Base-by-base conservation (phyloP, 164 flowering plant genomes). In the Vitis rotundifolia region DNA sequence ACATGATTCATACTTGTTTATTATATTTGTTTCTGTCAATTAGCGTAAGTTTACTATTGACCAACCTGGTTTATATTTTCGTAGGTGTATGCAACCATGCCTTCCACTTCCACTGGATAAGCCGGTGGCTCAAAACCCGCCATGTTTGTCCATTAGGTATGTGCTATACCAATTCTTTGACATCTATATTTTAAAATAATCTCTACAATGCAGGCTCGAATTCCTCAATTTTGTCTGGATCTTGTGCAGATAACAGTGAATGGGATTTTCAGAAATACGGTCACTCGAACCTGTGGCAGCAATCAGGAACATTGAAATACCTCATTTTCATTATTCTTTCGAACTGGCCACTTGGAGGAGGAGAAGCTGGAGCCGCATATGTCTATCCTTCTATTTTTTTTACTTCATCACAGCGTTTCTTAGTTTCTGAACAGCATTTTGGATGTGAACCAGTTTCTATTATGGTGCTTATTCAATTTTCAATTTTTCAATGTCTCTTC, bases 51-150 rank as follows among this genome's bases (percentile, higher is more conserved):
- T 37, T 6, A 37, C 44, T 37, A 1, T 37, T 3, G 3, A 37
- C 44, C 7, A 37, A 37, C 44, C 5, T 53, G 16, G 56, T 53
- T 53, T n/a, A 53, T 53, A 53, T 66, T n/a, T 44, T 16, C 12
- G 48, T 48, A 83, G 84, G 84, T 26, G 81, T 79, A 0, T 83
- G 86, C 76, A 83, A 83, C 64, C 86, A 83, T 58, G 84, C 84
- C 0, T 83, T 81, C 62, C 84, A 83, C 72, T 83, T 83, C 72
- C 86, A 81, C 67, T 83, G 86, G 72, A 83, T 83, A 68, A 81
- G 84, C 65, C 70, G 84, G 11, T 83, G 86, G 84, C 83, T 83
- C 48, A 83, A 81, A 66, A 83, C 86, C 26, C 84, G 83, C 31
- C 84, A 83, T 77, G 84, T 81, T 13, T 83, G 84, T 26, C 86